Evolutionary conservation across 2,329 filamentous ascomycete genomes (phyloP).

Genomic region (Chaetomium globosum): DNA sequence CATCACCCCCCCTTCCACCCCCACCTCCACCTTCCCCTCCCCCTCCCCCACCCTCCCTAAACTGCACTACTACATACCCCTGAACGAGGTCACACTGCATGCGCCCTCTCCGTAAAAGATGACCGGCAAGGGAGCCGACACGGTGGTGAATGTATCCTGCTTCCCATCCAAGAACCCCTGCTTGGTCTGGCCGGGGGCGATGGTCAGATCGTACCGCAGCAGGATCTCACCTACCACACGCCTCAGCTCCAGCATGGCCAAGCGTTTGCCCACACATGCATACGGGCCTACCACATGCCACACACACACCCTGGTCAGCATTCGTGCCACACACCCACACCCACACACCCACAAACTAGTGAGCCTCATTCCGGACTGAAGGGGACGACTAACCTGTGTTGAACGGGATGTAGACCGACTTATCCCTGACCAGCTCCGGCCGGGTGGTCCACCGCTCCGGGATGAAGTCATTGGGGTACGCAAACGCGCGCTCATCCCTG

Average conservation of each 20-base stretch:
- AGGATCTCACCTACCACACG: slow-evolving; percentile 30
- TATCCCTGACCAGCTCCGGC: slow-evolving; percentile 21
- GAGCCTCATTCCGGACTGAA: background rate
- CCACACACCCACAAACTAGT: background rate
- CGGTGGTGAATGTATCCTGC: slow-evolving; percentile 34
- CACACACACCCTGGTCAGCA: background rate
- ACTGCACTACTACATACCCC: background rate
- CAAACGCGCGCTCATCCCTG: slow-evolving; percentile 29
- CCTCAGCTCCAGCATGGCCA: slow-evolving; percentile 27
- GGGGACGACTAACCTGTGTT: slow-evolving; percentile 17
- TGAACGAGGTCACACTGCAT: background rate
- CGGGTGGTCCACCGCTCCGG: slow-evolving; percentile 32
- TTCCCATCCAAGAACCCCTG: slow-evolving; percentile 33
- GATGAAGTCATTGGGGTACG: slow-evolving; percentile 28
- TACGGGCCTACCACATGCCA: slow-evolving; percentile 18
- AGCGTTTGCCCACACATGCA: slow-evolving; percentile 26
- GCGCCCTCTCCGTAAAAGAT: slow-evolving; percentile 27
- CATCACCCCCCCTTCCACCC: background rate
- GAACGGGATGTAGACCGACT: slow-evolving; percentile 25
- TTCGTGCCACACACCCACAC: background rate
- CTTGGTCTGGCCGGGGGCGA: slow-evolving; percentile 29
- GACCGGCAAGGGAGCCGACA: slow-evolving; percentile 27
- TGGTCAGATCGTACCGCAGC: slow-evolving; percentile 30
- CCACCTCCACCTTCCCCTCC: background rate
- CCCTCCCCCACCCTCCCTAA: too few species aligned